Evolutionary conservation across 768 basidiomycete genomes (phyloP), one percentile per base, ranked within the genome.

Genomic region (Hygrophorus pudorinus): DNA sequence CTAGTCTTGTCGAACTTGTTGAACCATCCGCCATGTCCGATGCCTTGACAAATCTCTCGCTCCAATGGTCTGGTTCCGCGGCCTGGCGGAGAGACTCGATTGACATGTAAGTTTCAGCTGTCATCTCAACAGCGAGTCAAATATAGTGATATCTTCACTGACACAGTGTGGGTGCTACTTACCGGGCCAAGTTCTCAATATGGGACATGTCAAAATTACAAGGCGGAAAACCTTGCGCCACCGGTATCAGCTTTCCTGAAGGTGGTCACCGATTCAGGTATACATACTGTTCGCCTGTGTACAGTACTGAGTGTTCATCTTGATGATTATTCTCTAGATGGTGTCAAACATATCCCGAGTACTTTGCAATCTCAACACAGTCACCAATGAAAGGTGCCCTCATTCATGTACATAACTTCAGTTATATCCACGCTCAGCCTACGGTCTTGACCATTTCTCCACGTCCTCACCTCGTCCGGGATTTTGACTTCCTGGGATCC

Each of bases 121-220:
- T 47, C 16, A 38, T 12, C 47, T 24, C 27, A 31, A 42, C 24
- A 10, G 28, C 46, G 45, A 44, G 27, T n/a, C n/a, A n/a, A n/a
- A n/a, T n/a, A 21, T 39, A n/a, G 32, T 27, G 16, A 13, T 44
- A 17, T 44, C 44, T 24, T 40, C 31, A 33, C 20, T 43, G n/a
- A 37, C 20, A 13, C 47, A 89, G 87, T 42, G 71, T 90, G 36
- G 88, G 88, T 32, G 81, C 80, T 24, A 75, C 76, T 16, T 87
- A 79, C 56, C 82, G 83, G 7, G 66, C 76, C n/a, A 70, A 67
- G 41, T 87, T 85, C 56, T 72, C 77, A 12, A 57, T 90, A 14
- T 90, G 88, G 88, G 81, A 90, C 56, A 68, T 85, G 42, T 71
- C 76, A 10, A 75, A 74, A 52, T 63, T 87, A 29, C 71, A 75